Conservation (phyloP, 176 grass and related monocot species). For the Thalia dealbata region DNA sequence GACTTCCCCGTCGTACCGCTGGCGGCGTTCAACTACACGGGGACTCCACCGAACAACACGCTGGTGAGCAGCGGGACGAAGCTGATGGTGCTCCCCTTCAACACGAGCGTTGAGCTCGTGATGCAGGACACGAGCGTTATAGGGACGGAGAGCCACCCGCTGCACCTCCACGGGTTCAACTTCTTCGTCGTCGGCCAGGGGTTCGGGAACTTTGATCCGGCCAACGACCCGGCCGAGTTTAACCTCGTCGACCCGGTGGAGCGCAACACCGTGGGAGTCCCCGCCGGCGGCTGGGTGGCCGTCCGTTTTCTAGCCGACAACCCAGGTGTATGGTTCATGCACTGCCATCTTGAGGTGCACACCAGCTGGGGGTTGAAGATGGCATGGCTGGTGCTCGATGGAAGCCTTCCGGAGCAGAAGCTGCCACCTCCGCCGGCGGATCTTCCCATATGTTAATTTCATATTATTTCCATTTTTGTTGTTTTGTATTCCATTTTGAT, state of each 20-base stretch:
- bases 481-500: too few species aligned
- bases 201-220: conserved; percentile 1
- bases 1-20: conserved; percentile 45
- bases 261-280: conserved; percentile 1
- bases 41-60: conserved; percentile 50
- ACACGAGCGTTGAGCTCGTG: conserved; percentile 46
- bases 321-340: conserved; percentile 74
- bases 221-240: neutral
- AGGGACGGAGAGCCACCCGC: conserved; percentile 7
- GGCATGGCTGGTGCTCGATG: conserved; percentile 77
- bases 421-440: conserved; percentile 64
- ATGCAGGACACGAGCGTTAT: conserved; percentile 15
- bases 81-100: conserved; percentile 46
- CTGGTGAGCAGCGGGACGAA: conserved; percentile 42
- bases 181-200: conserved; percentile 9
- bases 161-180: conserved; percentile 16
- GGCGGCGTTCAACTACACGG: conserved; percentile 62
- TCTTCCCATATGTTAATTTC: conserved; percentile 57
- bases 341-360: conserved; percentile 79
- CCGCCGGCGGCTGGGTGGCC: conserved; percentile 4
- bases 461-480: too few species aligned
- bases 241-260: conserved; percentile 1
- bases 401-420: conserved; percentile 51
- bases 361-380: conserved; percentile 70
- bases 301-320: neutral